A percentile compares a stretch with the other conserved stretches of the same genome.
These are phyloP conservation scores for Sordariomycetes sp. DNA, from an alignment of 2,329 filamentous ascomycete genomes.

Conservation along the genomic window DNA sequence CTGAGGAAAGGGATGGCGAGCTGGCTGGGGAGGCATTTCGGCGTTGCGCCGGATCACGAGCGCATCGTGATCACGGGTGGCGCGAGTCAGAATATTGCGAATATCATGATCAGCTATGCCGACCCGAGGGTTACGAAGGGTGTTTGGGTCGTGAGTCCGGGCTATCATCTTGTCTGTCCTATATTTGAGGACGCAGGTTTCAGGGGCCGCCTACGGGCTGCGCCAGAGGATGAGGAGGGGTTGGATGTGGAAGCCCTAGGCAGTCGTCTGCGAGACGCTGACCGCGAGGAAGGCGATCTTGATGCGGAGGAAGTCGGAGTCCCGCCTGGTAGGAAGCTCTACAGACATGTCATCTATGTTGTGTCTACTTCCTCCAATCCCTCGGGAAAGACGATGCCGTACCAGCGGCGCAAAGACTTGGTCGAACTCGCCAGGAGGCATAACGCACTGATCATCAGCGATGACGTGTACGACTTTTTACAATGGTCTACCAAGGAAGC, in stretches of 20 bases:
- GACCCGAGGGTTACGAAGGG: slow-evolving; percentile 67
- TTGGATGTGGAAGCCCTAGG: slow-evolving; percentile 55
- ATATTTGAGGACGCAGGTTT: slow-evolving; percentile 81
- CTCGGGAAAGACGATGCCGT: slow-evolving; percentile 71
- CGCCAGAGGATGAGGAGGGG: slow-evolving; percentile 71
- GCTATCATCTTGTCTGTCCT: slow-evolving; percentile 76
- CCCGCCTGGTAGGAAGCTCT: slow-evolving; percentile 54
- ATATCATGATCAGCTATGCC: slow-evolving; percentile 68
- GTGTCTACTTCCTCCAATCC: slow-evolving; percentile 89
- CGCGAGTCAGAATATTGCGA: slow-evolving; percentile 74
- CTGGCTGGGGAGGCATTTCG: slow-evolving; percentile 62
- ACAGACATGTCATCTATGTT: slow-evolving; percentile 79
- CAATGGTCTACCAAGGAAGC: slow-evolving; percentile 55
- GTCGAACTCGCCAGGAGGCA: slow-evolving; percentile 68
- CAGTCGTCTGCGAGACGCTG: too few relatives aligned
- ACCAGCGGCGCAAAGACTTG: slow-evolving; percentile 55
- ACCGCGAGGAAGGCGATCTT: slow-evolving; percentile 16
- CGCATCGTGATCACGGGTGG: slow-evolving; percentile 78
- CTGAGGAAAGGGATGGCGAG: slow-evolving; percentile 57
- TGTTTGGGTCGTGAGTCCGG: slow-evolving; percentile 74
- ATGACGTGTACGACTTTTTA: slow-evolving; percentile 92
- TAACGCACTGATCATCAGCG: slow-evolving; percentile 74
- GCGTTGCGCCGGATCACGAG: slow-evolving; percentile 29
- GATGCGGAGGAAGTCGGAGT: slow-evolving; percentile 15
- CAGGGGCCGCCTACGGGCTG: slow-evolving; percentile 51